A percentile compares a stretch with the other conserved stretches of the same genome.
Evolutionary conservation across 2,329 filamentous ascomycete species (phyloP).

Genomic region (Atkinsonella texensis): DNA sequence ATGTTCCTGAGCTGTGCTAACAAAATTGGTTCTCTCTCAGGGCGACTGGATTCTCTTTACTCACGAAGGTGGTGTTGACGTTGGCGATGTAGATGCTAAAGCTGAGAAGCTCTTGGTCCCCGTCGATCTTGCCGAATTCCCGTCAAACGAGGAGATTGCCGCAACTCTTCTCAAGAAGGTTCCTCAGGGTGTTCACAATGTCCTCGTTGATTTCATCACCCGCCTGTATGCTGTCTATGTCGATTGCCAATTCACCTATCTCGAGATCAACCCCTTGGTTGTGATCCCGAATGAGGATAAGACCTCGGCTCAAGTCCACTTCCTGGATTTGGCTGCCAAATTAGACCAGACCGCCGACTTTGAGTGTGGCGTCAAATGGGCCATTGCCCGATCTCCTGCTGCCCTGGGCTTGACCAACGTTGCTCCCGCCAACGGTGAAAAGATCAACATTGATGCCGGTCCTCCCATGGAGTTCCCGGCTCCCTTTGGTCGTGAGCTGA

Average conservation of each 20-base stretch:
- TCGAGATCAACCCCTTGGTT: constrained; percentile 98
- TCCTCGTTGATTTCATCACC: constrained; percentile 98
- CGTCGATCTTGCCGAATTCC: constrained; percentile 87
- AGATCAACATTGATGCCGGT: constrained; percentile 89
- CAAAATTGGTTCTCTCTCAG: constrained; percentile 33
- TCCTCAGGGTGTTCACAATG: constrained; percentile 90
- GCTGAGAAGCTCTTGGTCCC: constrained; percentile 97
- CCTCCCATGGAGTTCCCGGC: constrained; percentile 98
- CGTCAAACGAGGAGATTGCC: constrained; percentile 91
- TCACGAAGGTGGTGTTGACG: constrained; percentile 98
- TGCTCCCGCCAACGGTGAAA: constrained; percentile 49
- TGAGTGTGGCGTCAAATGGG: constrained; percentile 98
- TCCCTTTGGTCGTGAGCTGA: constrained; percentile 95
- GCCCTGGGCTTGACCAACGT: constrained; percentile 72
- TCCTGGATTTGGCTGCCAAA: constrained; percentile 97
- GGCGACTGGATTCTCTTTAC: constrained; percentile 99
- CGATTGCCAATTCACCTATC: constrained; percentile 99
- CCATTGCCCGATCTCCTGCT: constrained; percentile 80
- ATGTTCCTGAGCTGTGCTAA: constrained; percentile 11
- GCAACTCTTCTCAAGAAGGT: constrained; percentile 79
- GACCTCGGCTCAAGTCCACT: constrained; percentile 91
- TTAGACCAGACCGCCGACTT: constrained; percentile 98
- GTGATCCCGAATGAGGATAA: constrained; percentile 89
- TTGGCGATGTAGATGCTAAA: constrained; percentile 97
- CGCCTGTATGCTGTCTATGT: constrained; percentile 97